Percentiles rank a stretch among this genome's conserved stretches.
These are phyloP conservation scores for Magnaporthales sp. DNA, from an alignment of 2,329 filamentous ascomycete species.

Conservation along the genomic window DNA sequence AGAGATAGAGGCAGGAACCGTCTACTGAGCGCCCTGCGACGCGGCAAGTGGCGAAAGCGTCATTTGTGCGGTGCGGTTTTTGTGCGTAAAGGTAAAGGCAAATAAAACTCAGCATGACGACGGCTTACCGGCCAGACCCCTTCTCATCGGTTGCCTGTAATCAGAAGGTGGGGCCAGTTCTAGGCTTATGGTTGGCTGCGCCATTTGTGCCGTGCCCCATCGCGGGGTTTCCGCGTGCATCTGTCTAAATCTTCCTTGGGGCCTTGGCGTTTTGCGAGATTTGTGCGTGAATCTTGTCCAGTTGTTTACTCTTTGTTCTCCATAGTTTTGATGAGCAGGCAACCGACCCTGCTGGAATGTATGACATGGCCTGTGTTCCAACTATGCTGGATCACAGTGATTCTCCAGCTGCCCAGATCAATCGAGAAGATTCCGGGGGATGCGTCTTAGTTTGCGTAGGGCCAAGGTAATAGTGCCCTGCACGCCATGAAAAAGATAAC, in stretches of 20 bases:
- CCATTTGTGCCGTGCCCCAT: neutral
- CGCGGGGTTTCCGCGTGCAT: neutral
- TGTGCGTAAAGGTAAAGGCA: constrained; percentile 1
- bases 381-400: neutral
- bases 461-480: too few relatives aligned
- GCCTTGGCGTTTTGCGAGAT: neutral
- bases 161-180: neutral
- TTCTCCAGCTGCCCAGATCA: neutral
- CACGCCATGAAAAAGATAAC: neutral
- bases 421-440: neutral
- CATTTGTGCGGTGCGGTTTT: constrained; percentile 2
- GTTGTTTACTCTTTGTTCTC: neutral
- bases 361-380: neutral
- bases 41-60: neutral
- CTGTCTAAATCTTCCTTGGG: neutral
- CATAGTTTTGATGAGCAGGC: neutral
- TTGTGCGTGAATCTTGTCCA: neutral
- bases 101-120: neutral
- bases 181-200: neutral
- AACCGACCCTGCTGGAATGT: neutral
- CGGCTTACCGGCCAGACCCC: neutral
- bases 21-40: neutral
- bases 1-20: neutral
- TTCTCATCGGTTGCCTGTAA: neutral
- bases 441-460: neutral